Evolutionary conservation across 2,329 filamentous ascomycete species (phyloP), one percentile per base, ranked within the genome.

Genomic region (Cladosporium cucumerinum): DNA sequence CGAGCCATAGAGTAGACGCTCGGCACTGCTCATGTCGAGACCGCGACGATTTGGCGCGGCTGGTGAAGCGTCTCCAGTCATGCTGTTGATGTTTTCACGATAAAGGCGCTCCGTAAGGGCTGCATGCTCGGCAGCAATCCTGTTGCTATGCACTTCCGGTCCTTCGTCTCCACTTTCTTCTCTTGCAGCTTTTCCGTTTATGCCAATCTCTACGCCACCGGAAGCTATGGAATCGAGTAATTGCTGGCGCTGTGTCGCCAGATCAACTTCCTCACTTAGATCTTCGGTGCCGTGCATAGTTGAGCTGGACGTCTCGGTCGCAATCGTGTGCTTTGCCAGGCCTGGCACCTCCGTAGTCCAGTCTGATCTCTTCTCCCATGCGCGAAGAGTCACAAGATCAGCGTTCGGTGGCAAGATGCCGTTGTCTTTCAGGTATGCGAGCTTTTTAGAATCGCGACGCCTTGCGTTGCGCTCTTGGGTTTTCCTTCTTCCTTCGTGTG

Each of bases 1-100:
- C 7, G 90, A 88, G 10, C 88, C 87, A 70, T 93, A 91, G 0
- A 94, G 75, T 64, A 93, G 80, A 68, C 91, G 85, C 61, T 86
- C 84, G 2, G 87, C 86, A 60, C 88, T 87, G 18, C 82, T 84
- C 32, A 92, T 64, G 71, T 88, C 84, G 36, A 88, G 74, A 21
- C 73, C 77, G 3, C 78, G 60, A 36, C 60, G 60, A 14, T n/a
- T 43, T 12, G 48, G 16, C n/a, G 30, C 30, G 16, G 49, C 34
- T 21, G 23, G 11, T n/a, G 49, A 36, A 23, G 16, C 49, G 10
- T 55, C 21, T 1, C n/a, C 34, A 7, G 23, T 26, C 49, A 55
- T 55, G 34, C 49, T 26, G 25, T 54, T 36, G 10, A 62, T 55
- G 18, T 54, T 62, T 11, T 62, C 32, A 21, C 36, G 32, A 25